Evolutionary conservation across 257 asterid species (phyloP).

Genomic region (Fraxinus quadrangulata): DNA sequence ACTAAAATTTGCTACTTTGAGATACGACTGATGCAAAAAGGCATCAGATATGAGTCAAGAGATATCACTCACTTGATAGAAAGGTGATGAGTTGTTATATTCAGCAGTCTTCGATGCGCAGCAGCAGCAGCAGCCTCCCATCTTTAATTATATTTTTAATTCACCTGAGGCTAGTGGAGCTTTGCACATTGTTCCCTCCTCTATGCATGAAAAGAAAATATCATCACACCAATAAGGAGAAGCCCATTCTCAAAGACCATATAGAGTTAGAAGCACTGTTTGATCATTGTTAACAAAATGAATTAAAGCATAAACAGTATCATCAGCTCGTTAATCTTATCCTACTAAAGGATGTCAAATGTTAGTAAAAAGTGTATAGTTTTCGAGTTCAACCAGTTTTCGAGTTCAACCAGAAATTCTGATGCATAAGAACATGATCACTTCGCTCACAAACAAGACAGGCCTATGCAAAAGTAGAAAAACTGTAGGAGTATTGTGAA

Average conservation of each 20-base stretch:
- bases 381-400: neutral
- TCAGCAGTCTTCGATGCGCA: slow-evolving; percentile 53
- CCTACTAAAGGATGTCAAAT: neutral
- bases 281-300: slow-evolving; percentile 5
- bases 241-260: neutral
- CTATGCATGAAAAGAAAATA: slow-evolving; percentile 28
- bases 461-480: neutral
- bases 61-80: slow-evolving; percentile 56
- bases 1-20: neutral
- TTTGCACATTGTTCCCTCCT: slow-evolving; percentile 44
- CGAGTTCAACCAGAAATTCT: neutral
- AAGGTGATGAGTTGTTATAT: slow-evolving; percentile 46
- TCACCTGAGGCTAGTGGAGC: slow-evolving; percentile 37
- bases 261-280: neutral
- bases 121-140: slow-evolving; percentile 88
- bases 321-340: neutral
- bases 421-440: neutral
- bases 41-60: slow-evolving; percentile 16
- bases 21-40: slow-evolving; percentile 6
- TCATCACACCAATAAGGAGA: slow-evolving; percentile 10
- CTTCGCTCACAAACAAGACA: neutral
- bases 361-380: neutral
- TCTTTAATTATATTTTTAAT: slow-evolving; percentile 36
- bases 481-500: neutral
- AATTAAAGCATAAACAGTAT: slow-evolving; percentile 4